Percentiles rank a stretch among this genome's conserved stretches.
Conservation (phyloP, 192 early-diverging fungal genomes). For the Coemansia sp. region DNA sequence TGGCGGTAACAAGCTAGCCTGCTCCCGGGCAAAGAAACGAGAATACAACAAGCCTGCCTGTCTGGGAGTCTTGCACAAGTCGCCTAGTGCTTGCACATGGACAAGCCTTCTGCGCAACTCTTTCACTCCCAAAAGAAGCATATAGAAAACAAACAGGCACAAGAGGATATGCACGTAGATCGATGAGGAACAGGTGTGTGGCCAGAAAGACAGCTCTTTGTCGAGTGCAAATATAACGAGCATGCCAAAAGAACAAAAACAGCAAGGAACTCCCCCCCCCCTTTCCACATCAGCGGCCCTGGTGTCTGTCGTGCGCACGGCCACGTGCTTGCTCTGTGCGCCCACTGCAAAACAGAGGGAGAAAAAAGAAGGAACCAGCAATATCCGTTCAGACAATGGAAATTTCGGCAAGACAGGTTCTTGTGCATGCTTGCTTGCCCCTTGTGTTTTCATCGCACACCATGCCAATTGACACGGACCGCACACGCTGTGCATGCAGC, state of each 20-base stretch:
- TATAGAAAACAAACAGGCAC: conserved; percentile 10
- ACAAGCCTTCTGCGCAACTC: not conserved
- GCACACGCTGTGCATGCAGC: not conserved
- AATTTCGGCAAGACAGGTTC: not conserved
- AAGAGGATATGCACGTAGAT: conserved; percentile 5
- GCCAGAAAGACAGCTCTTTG: conserved; percentile 2
- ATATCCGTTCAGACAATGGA: not conserved
- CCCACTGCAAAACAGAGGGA: not conserved
- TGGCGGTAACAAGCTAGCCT: not conserved
- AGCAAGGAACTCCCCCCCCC: not conserved
- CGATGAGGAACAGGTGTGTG: not conserved
- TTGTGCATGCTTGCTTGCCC: not conserved
- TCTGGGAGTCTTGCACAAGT: conserved; percentile 2
- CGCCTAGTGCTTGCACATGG: not conserved
- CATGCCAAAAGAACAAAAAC: not conserved
- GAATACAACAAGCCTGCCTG: conserved; percentile 3
- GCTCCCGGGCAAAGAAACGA: not conserved
- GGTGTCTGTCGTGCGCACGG: not conserved
- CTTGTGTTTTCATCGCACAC: not conserved
- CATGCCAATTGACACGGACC: not conserved
- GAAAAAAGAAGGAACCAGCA: not conserved
- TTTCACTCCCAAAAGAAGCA: not conserved
- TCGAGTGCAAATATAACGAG: not conserved
- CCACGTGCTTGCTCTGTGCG: not conserved
- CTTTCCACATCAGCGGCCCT: not conserved